These are phyloP conservation scores for Russula vinacea DNA, from an alignment of 768 basidiomycete species.

Conservation along the genomic window DNA sequence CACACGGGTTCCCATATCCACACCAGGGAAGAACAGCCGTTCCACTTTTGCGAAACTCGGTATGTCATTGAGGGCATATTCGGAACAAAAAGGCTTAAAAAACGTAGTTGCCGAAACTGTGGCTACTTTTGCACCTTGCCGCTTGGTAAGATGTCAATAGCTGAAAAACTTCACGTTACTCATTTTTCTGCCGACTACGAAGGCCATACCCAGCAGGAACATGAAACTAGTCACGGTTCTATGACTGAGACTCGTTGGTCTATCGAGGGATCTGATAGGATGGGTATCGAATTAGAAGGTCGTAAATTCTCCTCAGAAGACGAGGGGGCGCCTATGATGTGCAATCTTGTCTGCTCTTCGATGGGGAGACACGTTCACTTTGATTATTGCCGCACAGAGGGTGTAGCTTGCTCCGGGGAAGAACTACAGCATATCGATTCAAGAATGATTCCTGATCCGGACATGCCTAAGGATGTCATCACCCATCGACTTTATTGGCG, in stretches of 20 bases:
- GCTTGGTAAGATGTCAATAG: conserved; percentile 39
- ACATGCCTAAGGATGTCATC: conserved; percentile 50
- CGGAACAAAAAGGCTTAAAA: neutral
- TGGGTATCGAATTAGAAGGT: conserved; percentile 51
- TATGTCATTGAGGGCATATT: conserved; percentile 30
- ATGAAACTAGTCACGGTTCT: conserved; percentile 61
- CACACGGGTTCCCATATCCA: conserved; percentile 53
- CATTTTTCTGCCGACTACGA: neutral
- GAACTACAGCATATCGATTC: conserved; percentile 48
- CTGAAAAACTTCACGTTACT: neutral
- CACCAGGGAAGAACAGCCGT: conserved; percentile 42
- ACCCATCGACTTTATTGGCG: conserved; percentile 56
- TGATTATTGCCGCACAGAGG: conserved; percentile 50
- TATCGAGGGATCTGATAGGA: conserved; percentile 51
- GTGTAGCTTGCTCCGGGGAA: conserved; percentile 40
- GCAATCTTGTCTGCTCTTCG: conserved; percentile 52
- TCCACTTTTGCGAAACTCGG: conserved; percentile 56
- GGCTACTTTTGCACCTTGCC: conserved; percentile 59
- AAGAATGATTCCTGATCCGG: conserved; percentile 46
- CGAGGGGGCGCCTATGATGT: conserved; percentile 62
- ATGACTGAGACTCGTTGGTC: conserved; percentile 60
- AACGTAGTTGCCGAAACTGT: conserved; percentile 50
- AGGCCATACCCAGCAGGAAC: conserved; percentile 60
- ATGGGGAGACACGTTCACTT: conserved; percentile 60
- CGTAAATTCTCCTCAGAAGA: conserved; percentile 52